Conservation (phyloP, 2,329 filamentous ascomycete species). For the Teratosphaeria viscida region DNA sequence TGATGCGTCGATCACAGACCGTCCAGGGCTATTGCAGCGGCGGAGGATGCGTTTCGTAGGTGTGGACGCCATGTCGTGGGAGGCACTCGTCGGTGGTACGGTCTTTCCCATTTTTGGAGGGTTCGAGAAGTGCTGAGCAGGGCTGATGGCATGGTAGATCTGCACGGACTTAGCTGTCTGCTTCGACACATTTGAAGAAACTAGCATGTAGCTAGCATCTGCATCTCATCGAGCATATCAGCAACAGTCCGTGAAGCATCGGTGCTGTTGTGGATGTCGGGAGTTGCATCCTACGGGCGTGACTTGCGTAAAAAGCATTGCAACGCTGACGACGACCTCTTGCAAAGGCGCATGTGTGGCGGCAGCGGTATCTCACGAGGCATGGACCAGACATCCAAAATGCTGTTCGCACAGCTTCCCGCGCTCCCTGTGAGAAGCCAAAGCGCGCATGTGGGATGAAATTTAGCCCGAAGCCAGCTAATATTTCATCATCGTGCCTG, state of each 20-base stretch:
- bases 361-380: too few relatives aligned
- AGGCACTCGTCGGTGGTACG: neutral
- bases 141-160: neutral
- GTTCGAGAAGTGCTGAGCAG: neutral
- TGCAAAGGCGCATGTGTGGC: too few relatives aligned
- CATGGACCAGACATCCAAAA: too few relatives aligned
- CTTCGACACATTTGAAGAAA: too few relatives aligned
- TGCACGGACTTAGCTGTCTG: neutral
- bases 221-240: too few relatives aligned
- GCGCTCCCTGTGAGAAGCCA: too few relatives aligned
- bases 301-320: too few relatives aligned
- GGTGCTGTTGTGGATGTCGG: neutral
- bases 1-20: neutral
- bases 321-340: too few relatives aligned
- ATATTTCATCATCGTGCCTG: neutral
- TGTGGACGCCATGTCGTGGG: neutral
- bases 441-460: neutral
- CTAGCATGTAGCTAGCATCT: too few relatives aligned
- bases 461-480: neutral
- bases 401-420: too few relatives aligned
- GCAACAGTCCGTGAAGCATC: neutral
- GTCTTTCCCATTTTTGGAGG: neutral
- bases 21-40: neutral
- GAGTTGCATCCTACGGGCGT: neutral
- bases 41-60: neutral